These are phyloP conservation scores for Metschnikowia cubensis DNA, from an alignment of 805 yeast species.

Conservation along the genomic window DNA sequence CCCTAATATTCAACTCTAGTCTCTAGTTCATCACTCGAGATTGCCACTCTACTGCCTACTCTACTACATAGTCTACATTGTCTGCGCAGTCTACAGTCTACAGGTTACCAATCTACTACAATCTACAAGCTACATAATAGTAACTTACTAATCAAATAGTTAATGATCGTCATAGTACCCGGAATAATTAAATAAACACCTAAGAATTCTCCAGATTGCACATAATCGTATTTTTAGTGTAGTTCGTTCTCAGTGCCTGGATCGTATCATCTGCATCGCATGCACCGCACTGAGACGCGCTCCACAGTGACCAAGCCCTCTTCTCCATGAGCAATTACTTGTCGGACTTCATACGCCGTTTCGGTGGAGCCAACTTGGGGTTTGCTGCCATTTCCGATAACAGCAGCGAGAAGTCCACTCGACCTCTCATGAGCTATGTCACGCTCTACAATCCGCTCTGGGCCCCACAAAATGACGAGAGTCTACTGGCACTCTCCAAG, in stretches of 20 bases:
- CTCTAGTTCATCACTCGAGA: too few relatives aligned
- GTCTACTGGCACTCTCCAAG: constrained; percentile 26
- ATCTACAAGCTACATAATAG: too few relatives aligned
- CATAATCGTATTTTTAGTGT: background rate
- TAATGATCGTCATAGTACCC: too few relatives aligned
- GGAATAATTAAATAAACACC: background rate
- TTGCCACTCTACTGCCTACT: too few relatives aligned
- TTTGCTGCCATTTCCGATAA: constrained; percentile 5
- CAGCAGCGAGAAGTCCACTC: background rate
- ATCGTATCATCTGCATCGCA: background rate
- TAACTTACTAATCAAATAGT: background rate
- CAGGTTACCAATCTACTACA: too few relatives aligned
- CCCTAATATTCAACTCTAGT: too few relatives aligned
- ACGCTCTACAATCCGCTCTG: constrained; percentile 32
- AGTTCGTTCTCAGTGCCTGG: background rate
- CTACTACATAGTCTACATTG: too few relatives aligned
- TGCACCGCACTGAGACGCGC: background rate
- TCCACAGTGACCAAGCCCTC: background rate
- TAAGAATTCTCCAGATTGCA: background rate
- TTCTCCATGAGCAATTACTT: constrained; percentile 27
- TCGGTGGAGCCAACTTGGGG: constrained; percentile 17
- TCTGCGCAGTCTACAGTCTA: too few relatives aligned
- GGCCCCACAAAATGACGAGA: constrained; percentile 23
- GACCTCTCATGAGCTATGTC: constrained; percentile 21
- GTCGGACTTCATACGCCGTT: constrained; percentile 28